These are phyloP conservation scores for Trypethelium eluteriae DNA, from an alignment of 495 filamentous ascomycete genomes.

Conservation along the genomic window DNA sequence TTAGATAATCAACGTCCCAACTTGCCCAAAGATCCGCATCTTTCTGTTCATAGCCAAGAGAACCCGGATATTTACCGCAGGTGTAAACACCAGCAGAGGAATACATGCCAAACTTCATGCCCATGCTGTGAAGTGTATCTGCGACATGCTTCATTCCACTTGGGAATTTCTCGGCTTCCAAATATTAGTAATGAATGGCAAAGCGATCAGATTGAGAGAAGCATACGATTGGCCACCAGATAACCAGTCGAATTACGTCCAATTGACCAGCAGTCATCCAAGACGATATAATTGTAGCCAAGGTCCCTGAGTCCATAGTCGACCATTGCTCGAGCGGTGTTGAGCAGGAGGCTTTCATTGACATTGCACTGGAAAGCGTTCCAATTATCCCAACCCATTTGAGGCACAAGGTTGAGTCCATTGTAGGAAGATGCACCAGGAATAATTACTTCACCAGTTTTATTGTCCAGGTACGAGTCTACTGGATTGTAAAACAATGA, in stretches of 20 bases:
- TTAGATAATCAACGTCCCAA: conserved; percentile 54
- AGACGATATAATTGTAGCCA: conserved; percentile 61
- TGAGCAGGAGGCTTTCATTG: conserved; percentile 43
- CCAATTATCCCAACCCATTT: conserved; percentile 46
- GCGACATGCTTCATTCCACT: conserved; percentile 47
- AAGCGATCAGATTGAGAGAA: neutral
- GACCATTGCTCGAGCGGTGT: conserved; percentile 43
- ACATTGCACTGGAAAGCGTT: conserved; percentile 49
- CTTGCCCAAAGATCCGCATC: conserved; percentile 55
- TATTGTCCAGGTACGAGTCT: neutral
- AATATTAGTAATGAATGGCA: neutral
- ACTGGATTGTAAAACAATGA: neutral
- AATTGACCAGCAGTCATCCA: conserved; percentile 58
- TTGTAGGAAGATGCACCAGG: conserved; percentile 29
- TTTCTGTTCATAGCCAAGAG: conserved; percentile 51
- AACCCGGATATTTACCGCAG: conserved; percentile 48
- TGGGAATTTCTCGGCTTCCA: conserved; percentile 46
- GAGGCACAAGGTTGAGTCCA: conserved; percentile 39
- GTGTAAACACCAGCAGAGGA: conserved; percentile 43
- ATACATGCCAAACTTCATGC: conserved; percentile 62
- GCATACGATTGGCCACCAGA: conserved; percentile 40
- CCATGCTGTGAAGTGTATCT: conserved; percentile 50
- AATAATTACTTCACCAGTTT: conserved; percentile 1
- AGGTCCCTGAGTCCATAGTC: conserved; percentile 51
- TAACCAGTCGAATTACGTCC: conserved; percentile 41